Percentiles rank a stretch among this genome's conserved stretches.
Evolutionary conservation across 192 early-diverging fungal species (phyloP).

Genomic region (Coemansia sp.): DNA sequence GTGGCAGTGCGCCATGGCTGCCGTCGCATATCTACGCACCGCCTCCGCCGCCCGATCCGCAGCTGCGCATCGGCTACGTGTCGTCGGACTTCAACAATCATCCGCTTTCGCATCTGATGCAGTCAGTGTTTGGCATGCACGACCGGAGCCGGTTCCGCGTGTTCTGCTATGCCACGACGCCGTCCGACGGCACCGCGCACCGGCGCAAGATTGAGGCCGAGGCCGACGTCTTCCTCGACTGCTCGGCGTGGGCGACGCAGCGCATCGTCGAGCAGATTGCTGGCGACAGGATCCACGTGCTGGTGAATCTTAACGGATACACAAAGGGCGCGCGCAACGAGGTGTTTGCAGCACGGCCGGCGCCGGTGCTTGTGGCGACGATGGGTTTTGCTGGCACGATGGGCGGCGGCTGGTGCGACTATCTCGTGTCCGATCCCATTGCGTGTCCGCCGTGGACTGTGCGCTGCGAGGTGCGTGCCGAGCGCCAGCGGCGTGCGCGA

Average conservation of each 20-base stretch:
- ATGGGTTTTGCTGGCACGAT: slow-evolving; percentile 96
- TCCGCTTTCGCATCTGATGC: slow-evolving; percentile 90
- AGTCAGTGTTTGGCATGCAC: slow-evolving; percentile 94
- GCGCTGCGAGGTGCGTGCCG: slow-evolving; percentile 57
- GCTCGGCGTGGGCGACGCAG: slow-evolving; percentile 68
- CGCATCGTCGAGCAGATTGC: slow-evolving; percentile 75
- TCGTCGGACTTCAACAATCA: slow-evolving; percentile 95
- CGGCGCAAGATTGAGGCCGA: slow-evolving; percentile 79
- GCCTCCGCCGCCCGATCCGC: slow-evolving; percentile 72
- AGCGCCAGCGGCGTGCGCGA: slow-evolving; percentile 34
- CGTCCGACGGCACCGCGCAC: slow-evolving; percentile 75
- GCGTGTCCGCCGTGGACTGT: slow-evolving; percentile 74
- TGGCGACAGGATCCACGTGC: slow-evolving; percentile 80
- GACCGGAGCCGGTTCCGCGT: slow-evolving; percentile 71
- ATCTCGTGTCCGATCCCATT: slow-evolving; percentile 74
- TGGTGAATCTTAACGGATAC: slow-evolving; percentile 94
- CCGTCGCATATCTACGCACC: slow-evolving; percentile 65
- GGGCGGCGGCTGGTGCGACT: slow-evolving; percentile 85
- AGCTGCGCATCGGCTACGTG: slow-evolving; percentile 83
- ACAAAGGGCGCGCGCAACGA: slow-evolving; percentile 96
- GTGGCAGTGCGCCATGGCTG: slow-evolving; percentile 59
- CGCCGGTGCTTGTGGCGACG: slow-evolving; percentile 84
- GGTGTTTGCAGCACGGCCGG: slow-evolving; percentile 88
- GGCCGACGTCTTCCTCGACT: slow-evolving; percentile 80
- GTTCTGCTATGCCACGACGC: slow-evolving; percentile 83